A percentile compares a stretch with the other conserved stretches of the same genome.
Conservation (phyloP, 2,329 filamentous ascomycete genomes). For the Fusarium aywerte region DNA sequence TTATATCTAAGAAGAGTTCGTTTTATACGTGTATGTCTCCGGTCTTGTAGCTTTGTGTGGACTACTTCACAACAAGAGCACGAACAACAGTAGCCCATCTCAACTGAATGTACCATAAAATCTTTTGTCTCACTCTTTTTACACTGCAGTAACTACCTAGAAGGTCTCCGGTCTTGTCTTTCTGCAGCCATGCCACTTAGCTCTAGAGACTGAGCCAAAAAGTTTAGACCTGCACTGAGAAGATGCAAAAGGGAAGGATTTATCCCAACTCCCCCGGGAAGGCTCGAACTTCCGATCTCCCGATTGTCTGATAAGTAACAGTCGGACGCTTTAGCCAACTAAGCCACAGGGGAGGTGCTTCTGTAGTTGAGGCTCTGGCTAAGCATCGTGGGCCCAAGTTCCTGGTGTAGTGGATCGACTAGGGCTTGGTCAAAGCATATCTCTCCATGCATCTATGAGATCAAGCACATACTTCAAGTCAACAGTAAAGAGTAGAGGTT, state of each 20-base stretch:
- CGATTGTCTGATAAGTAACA: slow-evolving; percentile 40
- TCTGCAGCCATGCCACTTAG: neutral
- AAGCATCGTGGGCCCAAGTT: neutral
- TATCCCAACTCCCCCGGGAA: slow-evolving; percentile 41
- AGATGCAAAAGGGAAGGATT: neutral
- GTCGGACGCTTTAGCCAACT: slow-evolving; percentile 44
- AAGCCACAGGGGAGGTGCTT: slow-evolving; percentile 37
- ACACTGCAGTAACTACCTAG: neutral
- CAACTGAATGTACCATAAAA: too few relatives aligned
- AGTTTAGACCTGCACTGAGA: neutral
- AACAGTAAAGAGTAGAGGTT: neutral
- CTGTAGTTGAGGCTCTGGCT: neutral
- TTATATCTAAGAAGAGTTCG: too few relatives aligned
- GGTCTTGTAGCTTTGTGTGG: too few relatives aligned
- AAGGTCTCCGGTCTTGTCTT: too few relatives aligned
- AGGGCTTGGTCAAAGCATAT: neutral
- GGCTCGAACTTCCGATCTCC: slow-evolving; percentile 48
- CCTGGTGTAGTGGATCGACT: slow-evolving; percentile 1
- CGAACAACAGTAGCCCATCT: neutral
- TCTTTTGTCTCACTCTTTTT: neutral
- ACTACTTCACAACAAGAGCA: neutral
- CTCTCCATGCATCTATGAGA: neutral
- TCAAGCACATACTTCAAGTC: neutral
- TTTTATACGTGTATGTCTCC: too few relatives aligned
- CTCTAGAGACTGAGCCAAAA: neutral